phyloP scores from a whole-genome alignment of 2,329 filamentous ascomycete genomes.

The Xenoacremonium recifei region DNA sequence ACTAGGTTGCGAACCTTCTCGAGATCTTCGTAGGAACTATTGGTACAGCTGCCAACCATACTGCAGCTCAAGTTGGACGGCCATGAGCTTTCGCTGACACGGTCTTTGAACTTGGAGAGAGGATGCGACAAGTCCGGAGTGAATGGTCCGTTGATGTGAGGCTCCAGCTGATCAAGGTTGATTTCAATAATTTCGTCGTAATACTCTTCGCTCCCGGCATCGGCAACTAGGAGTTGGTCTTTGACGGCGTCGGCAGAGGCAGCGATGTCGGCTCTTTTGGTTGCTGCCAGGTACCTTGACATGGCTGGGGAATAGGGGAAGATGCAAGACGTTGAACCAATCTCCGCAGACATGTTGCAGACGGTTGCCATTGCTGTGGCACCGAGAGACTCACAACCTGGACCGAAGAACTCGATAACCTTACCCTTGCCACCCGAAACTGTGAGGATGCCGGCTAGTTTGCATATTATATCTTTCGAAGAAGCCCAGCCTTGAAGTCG shows the following conservation, averaged over 20 bases:
- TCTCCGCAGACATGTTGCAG: conserved; percentile 69
- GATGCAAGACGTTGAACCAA: conserved; percentile 84
- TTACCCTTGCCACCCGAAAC: conserved; percentile 97
- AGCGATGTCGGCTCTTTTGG: conserved; percentile 86
- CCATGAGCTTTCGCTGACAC: conserved; percentile 83
- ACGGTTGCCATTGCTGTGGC: conserved; percentile 89
- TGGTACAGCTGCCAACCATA: conserved; percentile 96
- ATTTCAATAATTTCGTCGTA: conserved; percentile 85
- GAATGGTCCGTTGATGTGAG: conserved; percentile 95
- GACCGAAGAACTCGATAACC: conserved; percentile 75
- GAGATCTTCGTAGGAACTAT: conserved; percentile 99
- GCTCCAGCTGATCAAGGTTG: conserved; percentile 85
- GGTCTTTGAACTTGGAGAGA: conserved; percentile 82
- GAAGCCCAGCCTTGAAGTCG: conserved; percentile 86
- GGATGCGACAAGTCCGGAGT: conserved; percentile 95
- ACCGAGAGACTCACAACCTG: conserved; percentile 71
- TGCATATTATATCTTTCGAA: conserved; percentile 97
- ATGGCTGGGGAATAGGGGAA: conserved; percentile 99
- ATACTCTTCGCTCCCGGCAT: conserved; percentile 86
- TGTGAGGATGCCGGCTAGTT: conserved; percentile 93
- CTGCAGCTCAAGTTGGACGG: conserved; percentile 87
- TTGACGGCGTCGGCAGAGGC: conserved; percentile 85
- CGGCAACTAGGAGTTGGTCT: conserved; percentile 66
- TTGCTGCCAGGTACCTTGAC: conserved; percentile 92
- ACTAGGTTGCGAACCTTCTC: conserved; percentile 90